Conservation (phyloP, 1,284 basidiomycete genomes). For the Schizophyllum amplum region DNA sequence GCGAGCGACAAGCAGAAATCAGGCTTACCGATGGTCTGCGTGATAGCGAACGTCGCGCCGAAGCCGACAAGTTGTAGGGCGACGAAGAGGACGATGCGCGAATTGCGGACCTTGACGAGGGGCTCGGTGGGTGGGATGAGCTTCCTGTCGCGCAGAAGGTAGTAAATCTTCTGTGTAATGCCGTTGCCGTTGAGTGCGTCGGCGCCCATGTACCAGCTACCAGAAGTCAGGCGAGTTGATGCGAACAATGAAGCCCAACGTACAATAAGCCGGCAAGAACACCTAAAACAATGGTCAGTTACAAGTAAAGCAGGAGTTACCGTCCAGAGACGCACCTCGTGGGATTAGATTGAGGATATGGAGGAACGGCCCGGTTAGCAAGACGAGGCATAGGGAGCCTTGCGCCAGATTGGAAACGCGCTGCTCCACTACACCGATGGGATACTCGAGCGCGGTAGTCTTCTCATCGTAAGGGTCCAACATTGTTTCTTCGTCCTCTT, state of each 20-base stretch:
- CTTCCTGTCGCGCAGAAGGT: constrained; percentile 69
- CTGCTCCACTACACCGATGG: constrained; percentile 81
- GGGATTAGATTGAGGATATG: constrained; percentile 75
- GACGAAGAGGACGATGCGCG: constrained; percentile 73
- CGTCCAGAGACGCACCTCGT: constrained; percentile 34
- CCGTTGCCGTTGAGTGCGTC: constrained; percentile 79
- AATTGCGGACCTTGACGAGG: constrained; percentile 66
- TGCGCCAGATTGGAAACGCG: constrained; percentile 84
- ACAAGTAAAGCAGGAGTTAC: neutral
- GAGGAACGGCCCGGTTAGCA: constrained; percentile 77
- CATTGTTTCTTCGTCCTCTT: neutral
- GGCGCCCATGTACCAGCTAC: constrained; percentile 88
- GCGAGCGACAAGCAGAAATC: neutral
- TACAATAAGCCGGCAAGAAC: constrained; percentile 73
- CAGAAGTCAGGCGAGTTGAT: neutral
- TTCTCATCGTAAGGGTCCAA: neutral
- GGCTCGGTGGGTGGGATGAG: constrained; percentile 62
- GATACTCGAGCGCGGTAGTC: constrained; percentile 16
- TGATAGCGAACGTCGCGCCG: constrained; percentile 85
- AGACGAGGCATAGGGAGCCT: constrained; percentile 70
- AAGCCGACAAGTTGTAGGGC: constrained; percentile 81
- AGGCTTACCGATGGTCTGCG: constrained; percentile 77
- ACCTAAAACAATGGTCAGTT: constrained; percentile 28
- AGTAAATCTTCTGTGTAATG: constrained; percentile 79
- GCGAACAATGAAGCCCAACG: constrained; percentile 18